phyloP scores from a whole-genome alignment of 805 yeast species.

The Candida maesae region DNA sequence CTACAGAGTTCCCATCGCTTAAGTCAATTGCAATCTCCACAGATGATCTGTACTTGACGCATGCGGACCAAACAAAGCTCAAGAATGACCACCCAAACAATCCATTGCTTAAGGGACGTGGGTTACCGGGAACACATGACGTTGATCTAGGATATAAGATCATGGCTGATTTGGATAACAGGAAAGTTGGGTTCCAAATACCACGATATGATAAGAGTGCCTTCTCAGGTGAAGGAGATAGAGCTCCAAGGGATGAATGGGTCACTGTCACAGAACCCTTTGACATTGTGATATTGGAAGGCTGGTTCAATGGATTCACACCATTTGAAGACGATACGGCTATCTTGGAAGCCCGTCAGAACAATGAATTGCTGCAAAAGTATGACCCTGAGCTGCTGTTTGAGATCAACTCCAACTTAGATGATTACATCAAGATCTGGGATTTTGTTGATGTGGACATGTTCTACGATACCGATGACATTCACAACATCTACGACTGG shows the following conservation, averaged over 20 bases:
- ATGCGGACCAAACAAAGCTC: conserved; percentile 51
- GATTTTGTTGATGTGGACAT: conserved; percentile 54
- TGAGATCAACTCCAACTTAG: conserved; percentile 50
- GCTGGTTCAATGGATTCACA: conserved; percentile 87
- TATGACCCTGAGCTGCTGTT: conserved; percentile 29
- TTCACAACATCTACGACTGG: conserved; percentile 73
- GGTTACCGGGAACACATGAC: conserved; percentile 95
- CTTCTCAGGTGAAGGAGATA: conserved; percentile 74
- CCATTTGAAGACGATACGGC: conserved; percentile 34
- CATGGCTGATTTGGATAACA: conserved; percentile 30
- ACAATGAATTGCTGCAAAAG: conserved; percentile 24
- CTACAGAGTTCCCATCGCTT: conserved; percentile 32
- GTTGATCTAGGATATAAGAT: conserved; percentile 32
- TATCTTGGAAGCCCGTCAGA: conserved; percentile 10
- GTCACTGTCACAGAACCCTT: conserved; percentile 32
- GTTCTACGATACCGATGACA: conserved; percentile 53
- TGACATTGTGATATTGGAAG: conserved; percentile 78
- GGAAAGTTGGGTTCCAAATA: conserved; percentile 31
- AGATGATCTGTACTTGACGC: conserved; percentile 82
- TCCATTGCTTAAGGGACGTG: conserved; percentile 67
- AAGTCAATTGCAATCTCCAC: conserved; percentile 56
- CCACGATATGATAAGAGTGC: conserved; percentile 81
- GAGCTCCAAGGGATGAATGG: conserved; percentile 44
- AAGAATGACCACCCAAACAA: conserved; percentile 41
- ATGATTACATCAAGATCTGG: conserved; percentile 54